Percentiles rank a stretch among this genome's conserved stretches.
Conservation (phyloP, 2,329 filamentous ascomycete genomes). For the Pseudogymnoascus sp. region DNA sequence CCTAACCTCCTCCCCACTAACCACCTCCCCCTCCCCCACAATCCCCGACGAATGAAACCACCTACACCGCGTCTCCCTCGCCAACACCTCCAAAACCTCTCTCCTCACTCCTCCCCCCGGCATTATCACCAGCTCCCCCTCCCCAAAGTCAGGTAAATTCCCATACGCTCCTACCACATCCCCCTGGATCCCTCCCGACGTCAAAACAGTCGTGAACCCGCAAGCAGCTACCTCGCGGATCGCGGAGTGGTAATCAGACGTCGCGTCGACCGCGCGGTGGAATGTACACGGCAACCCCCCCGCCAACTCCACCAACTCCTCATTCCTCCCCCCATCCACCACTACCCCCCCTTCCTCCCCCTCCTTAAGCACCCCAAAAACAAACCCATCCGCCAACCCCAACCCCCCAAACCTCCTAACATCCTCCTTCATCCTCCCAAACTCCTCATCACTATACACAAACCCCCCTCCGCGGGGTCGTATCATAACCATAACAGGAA, state of each 20-base stretch:
- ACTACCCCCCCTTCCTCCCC: slow-evolving; percentile 1
- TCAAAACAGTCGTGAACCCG: slow-evolving; percentile 40
- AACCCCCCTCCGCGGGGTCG: slow-evolving; percentile 40
- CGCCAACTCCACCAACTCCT: slow-evolving; percentile 34
- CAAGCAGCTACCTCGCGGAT: slow-evolving; percentile 32
- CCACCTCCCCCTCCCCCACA: slow-evolving; percentile 25
- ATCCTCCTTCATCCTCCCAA: slow-evolving; percentile 34
- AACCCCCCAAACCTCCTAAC: slow-evolving; percentile 29
- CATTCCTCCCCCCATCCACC: slow-evolving; percentile 35
- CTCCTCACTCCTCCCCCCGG: slow-evolving; percentile 42
- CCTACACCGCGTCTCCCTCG: slow-evolving; percentile 21
- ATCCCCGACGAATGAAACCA: slow-evolving; percentile 39
- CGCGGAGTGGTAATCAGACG: slow-evolving; percentile 25
- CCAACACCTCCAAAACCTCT: slow-evolving; percentile 32
- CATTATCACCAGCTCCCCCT: slow-evolving; percentile 35
- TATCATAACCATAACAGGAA: slow-evolving; percentile 45
- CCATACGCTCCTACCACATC: slow-evolving; percentile 29
- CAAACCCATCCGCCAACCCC: slow-evolving; percentile 37
- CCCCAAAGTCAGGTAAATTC: slow-evolving; percentile 23
- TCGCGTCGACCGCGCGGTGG: slow-evolving; percentile 43
- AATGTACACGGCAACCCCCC: slow-evolving; percentile 40
- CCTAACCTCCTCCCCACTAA: slow-evolving; percentile 18
- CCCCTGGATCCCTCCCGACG: slow-evolving; percentile 34
- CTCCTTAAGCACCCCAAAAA: slow-evolving; percentile 40
- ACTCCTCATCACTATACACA: slow-evolving; percentile 33